Conservation (phyloP, 345 rosid species). For the Diplotaxis tenuifolia region DNA sequence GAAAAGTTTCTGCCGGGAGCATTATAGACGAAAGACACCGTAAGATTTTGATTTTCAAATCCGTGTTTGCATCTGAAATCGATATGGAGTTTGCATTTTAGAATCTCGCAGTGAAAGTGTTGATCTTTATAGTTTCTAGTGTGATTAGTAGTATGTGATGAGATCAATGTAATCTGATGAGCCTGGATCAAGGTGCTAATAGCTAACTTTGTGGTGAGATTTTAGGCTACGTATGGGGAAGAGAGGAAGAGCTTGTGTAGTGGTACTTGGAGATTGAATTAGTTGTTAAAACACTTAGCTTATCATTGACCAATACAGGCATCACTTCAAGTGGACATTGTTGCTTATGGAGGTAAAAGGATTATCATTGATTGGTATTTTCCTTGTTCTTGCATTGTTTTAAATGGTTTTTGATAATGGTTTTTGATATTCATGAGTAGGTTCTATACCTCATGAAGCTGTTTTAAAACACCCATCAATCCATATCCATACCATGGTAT, state of each 20-base stretch:
- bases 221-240: constrained; percentile 40
- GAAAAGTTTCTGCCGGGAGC: background rate
- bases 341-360: constrained; percentile 82
- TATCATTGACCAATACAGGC: constrained; percentile 45
- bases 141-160: background rate
- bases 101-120: background rate
- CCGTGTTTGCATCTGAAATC: background rate
- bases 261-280: constrained; percentile 70
- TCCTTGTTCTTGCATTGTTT: background rate
- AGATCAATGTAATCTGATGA: background rate
- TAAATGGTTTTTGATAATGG: no score
- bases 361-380: background rate
- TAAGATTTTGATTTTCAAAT: background rate
- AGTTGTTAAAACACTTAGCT: background rate
- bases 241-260: constrained; percentile 87
- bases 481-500: constrained; percentile 82
- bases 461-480: constrained; percentile 65
- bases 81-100: background rate
- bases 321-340: constrained; percentile 73
- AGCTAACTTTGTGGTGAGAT: background rate
- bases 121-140: background rate
- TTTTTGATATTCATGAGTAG: constrained; percentile 40
- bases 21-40: constrained; percentile 7
- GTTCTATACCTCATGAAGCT: constrained; percentile 79
- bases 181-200: constrained; percentile 13